Base-by-base conservation (phyloP, 2,329 filamentous ascomycete genomes). In the Aureobasidium uvarum region DNA sequence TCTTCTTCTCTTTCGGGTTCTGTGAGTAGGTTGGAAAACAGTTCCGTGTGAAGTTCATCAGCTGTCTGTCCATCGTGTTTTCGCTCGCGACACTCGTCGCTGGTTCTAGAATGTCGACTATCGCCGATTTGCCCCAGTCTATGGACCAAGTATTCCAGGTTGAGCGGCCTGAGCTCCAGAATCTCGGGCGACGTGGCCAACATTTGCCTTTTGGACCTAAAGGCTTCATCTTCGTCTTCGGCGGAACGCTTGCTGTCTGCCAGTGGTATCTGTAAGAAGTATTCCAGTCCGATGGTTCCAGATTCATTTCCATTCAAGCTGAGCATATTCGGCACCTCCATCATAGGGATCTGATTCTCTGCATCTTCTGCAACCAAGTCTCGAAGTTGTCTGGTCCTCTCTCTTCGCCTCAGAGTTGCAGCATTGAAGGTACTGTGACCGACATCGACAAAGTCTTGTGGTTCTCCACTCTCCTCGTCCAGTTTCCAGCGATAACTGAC, bases 261-360 rank as follows among this genome's bases (percentile, higher is more conserved):
- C 4, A 81, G 73, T 1, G 80, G 75, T 5, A 81, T 70, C 66
- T 83, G 80, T 4, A 83, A 73, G 63, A 79, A 83, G 70, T 81
- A 74, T 38, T 79, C 77, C 60, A 80, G 77, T 0, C 81, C 80
- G 13, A 81, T 71, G 1, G 79, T 80, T 0, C 81, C 81, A 0
- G 76, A 75, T 66, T 82, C 81, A 31, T 74, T 74, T 7, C 79
- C 80, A 23, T 78, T 77, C 16, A 76, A 73, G 20, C 75, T 76
- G 4, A 81, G 73, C 81, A 83, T 82, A 65, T 80, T 82, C 0
- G 81, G 81, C 1, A 81, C 73, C 68, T 83, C 80, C 58, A 78
- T 39, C 36, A 72, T 48, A 25, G 60, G 60, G 6, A 54, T 54
- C 18, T 54, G 60, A 10, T 41, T 28, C 20, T 23, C 28, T 25